A percentile compares a stretch with the other conserved stretches of the same genome.
phyloP scores from a whole-genome alignment of 1,284 basidiomycete genomes.

The Stygiomarasmius scandens region DNA sequence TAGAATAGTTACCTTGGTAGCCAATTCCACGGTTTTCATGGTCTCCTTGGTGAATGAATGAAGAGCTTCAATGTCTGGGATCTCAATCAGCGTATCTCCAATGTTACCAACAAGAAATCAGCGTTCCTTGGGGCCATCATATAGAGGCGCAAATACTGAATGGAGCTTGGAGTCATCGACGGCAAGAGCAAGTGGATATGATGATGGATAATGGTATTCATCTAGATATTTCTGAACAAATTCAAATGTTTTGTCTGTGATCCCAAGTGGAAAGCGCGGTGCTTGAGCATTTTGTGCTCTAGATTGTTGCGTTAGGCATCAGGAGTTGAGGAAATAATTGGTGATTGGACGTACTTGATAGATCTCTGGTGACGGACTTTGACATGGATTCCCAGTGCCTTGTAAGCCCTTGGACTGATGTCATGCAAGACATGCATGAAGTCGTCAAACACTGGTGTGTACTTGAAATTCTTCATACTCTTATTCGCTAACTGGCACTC shows the following conservation, averaged over 20 bases:
- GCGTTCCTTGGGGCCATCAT: conserved; percentile 10
- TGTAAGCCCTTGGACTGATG: background rate
- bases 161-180: conserved; percentile 14
- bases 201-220: background rate
- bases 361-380: no score
- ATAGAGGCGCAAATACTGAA: background rate
- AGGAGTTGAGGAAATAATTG: no score
- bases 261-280: conserved; percentile 6
- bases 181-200: background rate
- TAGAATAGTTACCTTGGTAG: conserved; percentile 21
- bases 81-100: conserved; percentile 14
- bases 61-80: conserved; percentile 21
- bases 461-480: background rate
- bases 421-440: background rate
- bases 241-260: background rate
- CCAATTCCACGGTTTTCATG: conserved; percentile 6
- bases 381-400: background rate
- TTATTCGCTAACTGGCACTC: background rate
- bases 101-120: conserved; percentile 20
- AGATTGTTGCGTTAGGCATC: no score
- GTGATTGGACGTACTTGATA: no score
- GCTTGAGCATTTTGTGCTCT: background rate
- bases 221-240: conserved; percentile 1
- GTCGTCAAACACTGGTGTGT: background rate
- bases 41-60: conserved; percentile 6